Base-by-base conservation (phyloP, 495 filamentous ascomycete species). In the Podospora pseudoanserina region DNA sequence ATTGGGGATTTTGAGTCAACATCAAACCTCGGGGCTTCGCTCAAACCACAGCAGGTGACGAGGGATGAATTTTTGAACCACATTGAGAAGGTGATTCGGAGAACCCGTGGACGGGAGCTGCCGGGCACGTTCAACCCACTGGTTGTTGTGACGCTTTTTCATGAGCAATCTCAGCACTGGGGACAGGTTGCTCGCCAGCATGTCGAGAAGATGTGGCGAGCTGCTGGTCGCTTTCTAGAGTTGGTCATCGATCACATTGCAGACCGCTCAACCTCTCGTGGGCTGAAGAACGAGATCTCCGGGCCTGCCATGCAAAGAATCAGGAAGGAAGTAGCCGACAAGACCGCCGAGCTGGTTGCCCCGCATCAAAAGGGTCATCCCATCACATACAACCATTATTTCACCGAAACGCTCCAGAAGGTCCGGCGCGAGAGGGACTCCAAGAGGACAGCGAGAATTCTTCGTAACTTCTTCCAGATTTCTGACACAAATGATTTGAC, bases 301-400 rank as follows among this genome's bases (percentile, higher is more conserved):
- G 71, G 67, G 2, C 75, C 77, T 4, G 74, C 72, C 2, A 71
- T 83, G 65, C 68, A 72, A 4, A 4, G 61, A 0, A 60, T 81
- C 4, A 53, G 74, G 26, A 16, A 60, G 1, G 26, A 67, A 0
- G 70, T 81, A 23, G 62, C 57, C 5, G 58, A 57, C 4, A 83
- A 82, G 67, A 66, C 76, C 3, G 59, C 60, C 3, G 76, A 80
- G 39, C 63, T 86, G 15, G 60, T 84, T 2, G 65, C 20, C 1
- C 78, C 75, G 0, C 79, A 84, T 56, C 64, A 74, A 6, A 70
- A 66, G 1, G 71, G 73, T 0, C 80, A 84, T 60, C 82, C 82
- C 0, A 88, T 89, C 44, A 88, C 86, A 0, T 88, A 88, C 70
- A 87, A 87, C 72, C 85, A 28, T 83, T 84, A 58, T 81, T 82